Percentiles rank a stretch among this genome's conserved stretches.
These are phyloP conservation scores for Huntiella abstrusa DNA, from an alignment of 2,329 filamentous ascomycete genomes.

Conservation along the genomic window DNA sequence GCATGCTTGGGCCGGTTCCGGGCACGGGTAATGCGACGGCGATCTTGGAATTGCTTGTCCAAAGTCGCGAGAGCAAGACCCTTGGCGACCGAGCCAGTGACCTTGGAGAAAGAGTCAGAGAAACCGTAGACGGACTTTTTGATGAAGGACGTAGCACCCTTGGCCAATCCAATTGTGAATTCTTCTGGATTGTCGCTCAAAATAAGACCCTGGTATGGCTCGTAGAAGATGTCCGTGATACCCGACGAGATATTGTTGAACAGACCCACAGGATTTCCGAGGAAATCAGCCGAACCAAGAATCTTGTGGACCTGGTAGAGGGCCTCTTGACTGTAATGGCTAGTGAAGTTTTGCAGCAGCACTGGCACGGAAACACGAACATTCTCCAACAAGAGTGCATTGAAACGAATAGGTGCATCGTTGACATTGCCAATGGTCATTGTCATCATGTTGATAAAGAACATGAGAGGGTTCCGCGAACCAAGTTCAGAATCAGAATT, in stretches of 20 bases:
- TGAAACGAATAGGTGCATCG: slow-evolving; percentile 84
- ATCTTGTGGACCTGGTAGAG: slow-evolving; percentile 95
- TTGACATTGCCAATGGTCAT: slow-evolving; percentile 99
- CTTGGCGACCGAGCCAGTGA: slow-evolving; percentile 93
- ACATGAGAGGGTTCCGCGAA: slow-evolving; percentile 88
- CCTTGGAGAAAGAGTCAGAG: slow-evolving; percentile 91
- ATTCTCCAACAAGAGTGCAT: slow-evolving; percentile 87
- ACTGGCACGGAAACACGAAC: slow-evolving; percentile 75
- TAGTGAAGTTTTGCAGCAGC: slow-evolving; percentile 69
- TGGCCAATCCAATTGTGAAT: slow-evolving; percentile 84
- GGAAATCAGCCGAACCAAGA: slow-evolving; percentile 87
- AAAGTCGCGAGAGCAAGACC: slow-evolving; percentile 86
- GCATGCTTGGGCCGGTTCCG: slow-evolving; percentile 94
- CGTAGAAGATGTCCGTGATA: slow-evolving; percentile 96
- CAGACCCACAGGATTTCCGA: slow-evolving; percentile 89
- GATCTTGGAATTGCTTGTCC: slow-evolving; percentile 97
- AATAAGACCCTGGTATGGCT: slow-evolving; percentile 93
- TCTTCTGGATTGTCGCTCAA: slow-evolving; percentile 92
- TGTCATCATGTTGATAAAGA: slow-evolving; percentile 93
- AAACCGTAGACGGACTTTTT: slow-evolving; percentile 98
- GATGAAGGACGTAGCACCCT: slow-evolving; percentile 88
- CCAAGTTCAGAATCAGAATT: slow-evolving; percentile 91
- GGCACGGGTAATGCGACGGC: slow-evolving; percentile 78
- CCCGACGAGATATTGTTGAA: slow-evolving; percentile 98
- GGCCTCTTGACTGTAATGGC: slow-evolving; percentile 92